These are phyloP conservation scores for Leishmania mexicana DNA, from an alignment of 208 protist species.

Conservation along the genomic window DNA sequence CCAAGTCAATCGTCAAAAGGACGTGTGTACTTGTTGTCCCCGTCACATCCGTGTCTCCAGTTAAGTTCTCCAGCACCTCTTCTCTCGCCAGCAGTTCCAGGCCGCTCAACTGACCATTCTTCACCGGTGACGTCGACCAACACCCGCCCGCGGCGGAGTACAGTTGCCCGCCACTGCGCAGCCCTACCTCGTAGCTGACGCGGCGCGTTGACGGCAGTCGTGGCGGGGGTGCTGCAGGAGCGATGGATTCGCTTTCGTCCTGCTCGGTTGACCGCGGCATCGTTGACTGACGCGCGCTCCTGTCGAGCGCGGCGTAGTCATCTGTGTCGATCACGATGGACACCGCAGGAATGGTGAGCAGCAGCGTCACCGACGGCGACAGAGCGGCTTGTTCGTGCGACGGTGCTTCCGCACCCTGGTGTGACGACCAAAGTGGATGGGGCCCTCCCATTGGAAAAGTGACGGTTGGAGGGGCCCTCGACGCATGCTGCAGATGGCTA, in stretches of 20 bases:
- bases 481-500: background rate
- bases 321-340: background rate
- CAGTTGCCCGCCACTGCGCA: constrained; percentile 24
- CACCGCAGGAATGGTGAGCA: constrained; percentile 2
- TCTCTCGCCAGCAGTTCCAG: constrained; percentile 17
- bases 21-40: background rate
- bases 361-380: constrained; percentile 3
- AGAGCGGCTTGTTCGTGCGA: background rate
- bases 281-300: background rate
- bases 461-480: background rate
- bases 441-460: background rate
- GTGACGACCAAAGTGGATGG: background rate
- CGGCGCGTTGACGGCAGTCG: background rate
- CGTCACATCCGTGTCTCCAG: no score
- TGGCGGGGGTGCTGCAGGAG: background rate
- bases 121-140: constrained; percentile 23
- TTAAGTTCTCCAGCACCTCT: background rate
- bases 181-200: constrained; percentile 17
- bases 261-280: background rate
- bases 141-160: constrained; percentile 26
- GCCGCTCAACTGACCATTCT: constrained; percentile 21
- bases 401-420: background rate
- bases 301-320: background rate
- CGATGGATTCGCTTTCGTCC: background rate
- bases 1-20: constrained; percentile 18